Evolutionary conservation across 1,284 basidiomycete genomes (phyloP), one percentile per base, ranked within the genome.

Genomic region (Pseudozyma thailandica): DNA sequence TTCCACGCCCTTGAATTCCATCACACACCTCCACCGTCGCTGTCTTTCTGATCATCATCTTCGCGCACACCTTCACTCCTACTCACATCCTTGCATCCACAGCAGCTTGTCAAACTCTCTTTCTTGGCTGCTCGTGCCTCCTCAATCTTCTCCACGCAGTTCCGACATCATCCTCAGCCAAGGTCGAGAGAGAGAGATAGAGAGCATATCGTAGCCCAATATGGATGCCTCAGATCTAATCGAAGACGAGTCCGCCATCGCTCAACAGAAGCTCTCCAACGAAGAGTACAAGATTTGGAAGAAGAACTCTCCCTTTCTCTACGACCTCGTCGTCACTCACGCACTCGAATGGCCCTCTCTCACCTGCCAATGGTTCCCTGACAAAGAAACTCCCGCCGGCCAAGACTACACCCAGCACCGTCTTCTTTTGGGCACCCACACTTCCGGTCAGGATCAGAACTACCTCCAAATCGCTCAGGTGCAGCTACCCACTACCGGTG

Each of bases 361-460:
- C 78, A 99, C 96, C 3, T 94, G 92, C 83, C 96, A 98, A 85
- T 99, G 96, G 96, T 92, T 99, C 83, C 96, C 96, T 0, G 95
- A 99, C 86, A 91, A 90, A 84, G 93, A 97, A 42, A 53, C 71
- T 26, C 91, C 93, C 23, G 85, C 91, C 49, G 90, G 91, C 84
- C 96, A 94, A 80, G 89, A 93, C 26, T 96, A 95, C 85, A 92
- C 92, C 9, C 88, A 90, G 37, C 95, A 98, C 83, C 91, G 95
- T 31, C 87, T 99, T 43, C 89, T 99, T 23, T 89, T 98, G 28
- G 96, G 95, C 45, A 99, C 96, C 0, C 95, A 99, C 85, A 98
- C 96, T 2, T 98, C 94, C 6, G 92, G 91, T 5, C 92, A 95
- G 84, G 90, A 92, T 13, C 91, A 92, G 82, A 95, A 99, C 85